Base-by-base conservation (phyloP, 2,329 filamentous ascomycete species). In the Aschersonia sp. region DNA sequence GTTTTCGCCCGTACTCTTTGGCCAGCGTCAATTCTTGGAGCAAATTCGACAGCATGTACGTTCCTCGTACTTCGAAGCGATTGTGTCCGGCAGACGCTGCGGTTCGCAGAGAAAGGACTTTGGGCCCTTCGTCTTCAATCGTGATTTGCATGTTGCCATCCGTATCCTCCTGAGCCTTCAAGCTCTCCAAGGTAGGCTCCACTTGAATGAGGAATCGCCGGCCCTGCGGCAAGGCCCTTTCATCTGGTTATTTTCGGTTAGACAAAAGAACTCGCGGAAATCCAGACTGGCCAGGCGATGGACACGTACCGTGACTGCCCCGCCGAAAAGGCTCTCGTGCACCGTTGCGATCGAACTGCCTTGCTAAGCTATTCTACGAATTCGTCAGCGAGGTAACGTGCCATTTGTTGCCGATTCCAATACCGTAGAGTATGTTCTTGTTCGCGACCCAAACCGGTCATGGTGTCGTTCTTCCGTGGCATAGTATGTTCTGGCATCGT, bases 91-190 rank as follows among this genome's bases (percentile, higher is more conserved):
- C 87, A 37, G 89, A 95, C 29, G 78, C 83, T 31, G 85, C 84
- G 4, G 90, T 95, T 53, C 87, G 84, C 39, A 97, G 71, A 39
- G 84, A 83, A 47, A 95, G 75, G 43, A 87, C 83, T 75, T 97
- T 98, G 45, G 92, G 90, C 0, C 92, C 92, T 53, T 79, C 77
- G 66, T 98, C 92, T 60, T 97, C 92, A 57, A 97, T 94, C 32
- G 92, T 98, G 63, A 98, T 98, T 65, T 97, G 89, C 73, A 87
- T 86, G 65, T 98, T 95, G 48, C 78, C 73, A 65, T 98, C 89
- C 32, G 89, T 94, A 60, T 98, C 92, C 64, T 98, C 92, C 54
- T 90, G 84, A 39, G 79, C 78, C 51, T 87, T 73, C 43, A 98
- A 73, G 50, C 77, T 82, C 59, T 88, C 76, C 49, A 95, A 74